Evolutionary conservation across 2,329 filamentous ascomycete species (phyloP).

Genomic region (Colletotrichum horii): DNA sequence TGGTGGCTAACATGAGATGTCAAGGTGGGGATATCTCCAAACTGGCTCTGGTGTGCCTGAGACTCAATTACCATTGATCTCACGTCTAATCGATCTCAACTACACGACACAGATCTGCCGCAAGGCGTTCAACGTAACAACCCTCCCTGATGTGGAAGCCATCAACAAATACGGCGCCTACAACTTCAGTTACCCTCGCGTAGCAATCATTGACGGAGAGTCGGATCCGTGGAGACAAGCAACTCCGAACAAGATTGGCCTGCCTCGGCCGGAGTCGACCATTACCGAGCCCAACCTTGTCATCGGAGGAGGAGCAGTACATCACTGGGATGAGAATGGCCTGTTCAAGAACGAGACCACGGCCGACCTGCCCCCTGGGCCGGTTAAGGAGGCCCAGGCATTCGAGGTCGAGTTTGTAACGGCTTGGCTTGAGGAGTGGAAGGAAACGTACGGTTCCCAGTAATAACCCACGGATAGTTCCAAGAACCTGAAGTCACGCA

Average conservation of each 20-base stretch:
- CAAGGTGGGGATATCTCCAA: conserved; percentile 78
- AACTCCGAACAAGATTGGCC: conserved; percentile 69
- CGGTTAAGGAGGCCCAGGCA: conserved; percentile 64
- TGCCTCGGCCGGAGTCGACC: conserved; percentile 60
- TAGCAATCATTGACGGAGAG: conserved; percentile 80
- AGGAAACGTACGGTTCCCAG: conserved; percentile 18
- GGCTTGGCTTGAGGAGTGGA: conserved; percentile 70
- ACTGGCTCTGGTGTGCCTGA: conserved; percentile 73
- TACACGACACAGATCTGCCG: conserved; percentile 69
- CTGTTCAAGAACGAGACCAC: conserved; percentile 68
- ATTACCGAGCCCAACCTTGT: conserved; percentile 71
- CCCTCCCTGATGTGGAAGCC: conserved; percentile 63
- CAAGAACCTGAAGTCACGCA: not conserved
- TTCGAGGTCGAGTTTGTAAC: conserved; percentile 66
- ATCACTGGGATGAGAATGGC: conserved; percentile 82
- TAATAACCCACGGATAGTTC: not conserved
- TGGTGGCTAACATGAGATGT: conserved; percentile 6
- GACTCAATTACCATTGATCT: conserved; percentile 71
- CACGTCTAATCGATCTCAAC: conserved; percentile 69
- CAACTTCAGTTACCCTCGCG: conserved; percentile 73
- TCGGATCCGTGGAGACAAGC: conserved; percentile 82
- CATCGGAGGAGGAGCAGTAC: conserved; percentile 70
- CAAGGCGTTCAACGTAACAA: conserved; percentile 72
- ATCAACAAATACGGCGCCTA: conserved; percentile 82
- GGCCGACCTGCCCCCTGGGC: conserved; percentile 58